phyloP scores from a whole-genome alignment of 129 eudicot genomes.

The Escallonia rubra region DNA sequence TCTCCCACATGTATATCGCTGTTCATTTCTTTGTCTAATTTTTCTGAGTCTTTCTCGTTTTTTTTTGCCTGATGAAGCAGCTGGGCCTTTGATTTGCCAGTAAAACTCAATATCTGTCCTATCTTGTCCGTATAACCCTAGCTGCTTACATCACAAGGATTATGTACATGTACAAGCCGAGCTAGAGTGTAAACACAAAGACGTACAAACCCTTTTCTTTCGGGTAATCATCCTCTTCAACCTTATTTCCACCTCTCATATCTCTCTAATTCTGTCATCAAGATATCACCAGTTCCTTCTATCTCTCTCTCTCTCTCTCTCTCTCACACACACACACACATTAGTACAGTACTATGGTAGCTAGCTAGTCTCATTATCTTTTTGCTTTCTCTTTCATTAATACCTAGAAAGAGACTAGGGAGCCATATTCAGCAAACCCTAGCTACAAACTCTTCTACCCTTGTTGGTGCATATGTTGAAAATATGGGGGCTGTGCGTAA shows the following conservation, averaged over 20 bases:
- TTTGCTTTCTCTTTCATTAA: too few species aligned
- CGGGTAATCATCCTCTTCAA: constrained; percentile 15
- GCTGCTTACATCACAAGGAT: constrained; percentile 11
- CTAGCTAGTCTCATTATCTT: too few species aligned
- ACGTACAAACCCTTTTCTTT: constrained; percentile 6
- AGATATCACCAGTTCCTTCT: neutral
- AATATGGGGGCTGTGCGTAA: too few species aligned
- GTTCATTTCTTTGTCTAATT: neutral
- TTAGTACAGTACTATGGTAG: too few species aligned
- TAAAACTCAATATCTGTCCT: neutral
- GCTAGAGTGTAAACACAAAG: neutral
- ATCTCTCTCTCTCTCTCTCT: too few species aligned
- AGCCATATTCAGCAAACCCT: too few species aligned
- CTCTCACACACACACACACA: neutral
- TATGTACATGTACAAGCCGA: too few species aligned
- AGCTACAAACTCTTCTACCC: too few species aligned
- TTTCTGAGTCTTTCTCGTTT: constrained; percentile 3
- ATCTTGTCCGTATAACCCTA: constrained; percentile 6
- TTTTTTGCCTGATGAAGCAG: neutral
- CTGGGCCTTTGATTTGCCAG: constrained; percentile 6
- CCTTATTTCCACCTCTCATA: constrained; percentile 1
- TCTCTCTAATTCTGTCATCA: neutral
- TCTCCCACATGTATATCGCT: too few species aligned
- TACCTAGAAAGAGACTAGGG: too few species aligned
- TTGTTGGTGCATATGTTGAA: too few species aligned